Evolutionary conservation across 2,329 filamentous ascomycete species (phyloP).

Genomic region (Pseudogymnoascus verrucosus): DNA sequence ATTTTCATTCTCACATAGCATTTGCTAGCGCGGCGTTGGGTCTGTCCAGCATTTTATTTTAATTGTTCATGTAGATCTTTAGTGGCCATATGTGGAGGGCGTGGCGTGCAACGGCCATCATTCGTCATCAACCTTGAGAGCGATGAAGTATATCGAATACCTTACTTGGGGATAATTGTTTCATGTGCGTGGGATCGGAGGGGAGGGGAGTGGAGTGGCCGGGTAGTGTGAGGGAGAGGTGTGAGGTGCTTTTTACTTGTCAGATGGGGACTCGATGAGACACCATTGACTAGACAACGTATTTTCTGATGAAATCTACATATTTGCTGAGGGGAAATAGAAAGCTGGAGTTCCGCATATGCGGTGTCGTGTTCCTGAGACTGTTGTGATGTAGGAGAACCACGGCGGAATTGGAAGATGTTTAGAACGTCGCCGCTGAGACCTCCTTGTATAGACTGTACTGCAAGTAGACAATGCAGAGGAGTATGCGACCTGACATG

Average conservation of each 20-base stretch:
- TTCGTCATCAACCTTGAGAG: constrained; percentile 4
- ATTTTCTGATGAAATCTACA: constrained; percentile 4
- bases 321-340: not conserved
- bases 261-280: constrained; percentile 14
- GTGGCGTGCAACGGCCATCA: not conserved
- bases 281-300: not conserved
- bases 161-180: constrained; percentile 5
- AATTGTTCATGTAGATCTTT: constrained; percentile 7
- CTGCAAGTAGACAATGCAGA: not conserved
- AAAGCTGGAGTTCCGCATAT: not conserved
- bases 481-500: not conserved
- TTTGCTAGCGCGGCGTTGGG: constrained; percentile 8
- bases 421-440: not conserved
- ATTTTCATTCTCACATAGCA: constrained; percentile 10
- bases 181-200: not conserved
- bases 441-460: not conserved
- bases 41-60: constrained; percentile 8
- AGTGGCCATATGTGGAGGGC: not conserved
- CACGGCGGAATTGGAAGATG: not conserved
- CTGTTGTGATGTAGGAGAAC: not conserved
- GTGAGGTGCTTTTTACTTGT: constrained; percentile 1
- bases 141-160: constrained; percentile 7
- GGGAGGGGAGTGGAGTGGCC: not conserved
- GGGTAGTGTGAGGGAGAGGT: constrained; percentile 8
- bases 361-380: not conserved